These are phyloP conservation scores for Suillus brevipes DNA, from an alignment of 768 basidiomycete species.

Conservation along the genomic window DNA sequence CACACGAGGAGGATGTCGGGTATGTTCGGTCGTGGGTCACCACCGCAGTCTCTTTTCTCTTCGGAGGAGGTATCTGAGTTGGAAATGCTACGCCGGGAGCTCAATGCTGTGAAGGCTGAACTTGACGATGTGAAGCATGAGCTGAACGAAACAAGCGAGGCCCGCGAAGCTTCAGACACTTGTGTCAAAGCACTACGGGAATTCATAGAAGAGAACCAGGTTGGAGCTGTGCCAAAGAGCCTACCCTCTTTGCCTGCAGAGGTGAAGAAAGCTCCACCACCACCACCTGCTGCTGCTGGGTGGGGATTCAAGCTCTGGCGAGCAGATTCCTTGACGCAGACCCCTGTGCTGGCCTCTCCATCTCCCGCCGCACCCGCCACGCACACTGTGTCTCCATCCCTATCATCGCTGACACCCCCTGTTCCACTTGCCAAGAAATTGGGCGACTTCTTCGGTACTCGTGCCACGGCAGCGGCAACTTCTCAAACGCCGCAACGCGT, in stretches of 20 bases:
- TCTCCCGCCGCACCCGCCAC: slow-evolving; percentile 9
- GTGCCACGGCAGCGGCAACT: slow-evolving; percentile 41
- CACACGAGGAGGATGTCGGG: slow-evolving; percentile 48
- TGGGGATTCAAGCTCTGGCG: slow-evolving; percentile 79
- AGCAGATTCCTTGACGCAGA: slow-evolving; percentile 36
- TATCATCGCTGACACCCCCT: slow-evolving; percentile 27
- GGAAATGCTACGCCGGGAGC: slow-evolving; percentile 60
- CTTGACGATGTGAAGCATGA: slow-evolving; percentile 67
- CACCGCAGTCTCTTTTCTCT: slow-evolving; percentile 39
- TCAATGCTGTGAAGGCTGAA: slow-evolving; percentile 54
- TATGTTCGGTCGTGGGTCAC: slow-evolving; percentile 52
- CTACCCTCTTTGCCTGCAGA: slow-evolving; percentile 29
- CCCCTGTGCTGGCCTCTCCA: slow-evolving; percentile 23
- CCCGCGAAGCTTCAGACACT: slow-evolving; percentile 81
- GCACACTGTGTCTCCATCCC: slow-evolving; percentile 21
- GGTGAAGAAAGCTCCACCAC: slow-evolving; percentile 26
- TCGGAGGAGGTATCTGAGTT: slow-evolving; percentile 43
- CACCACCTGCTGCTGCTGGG: slow-evolving; percentile 38
- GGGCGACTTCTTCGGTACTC: slow-evolving; percentile 67
- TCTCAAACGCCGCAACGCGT: slow-evolving; percentile 24
- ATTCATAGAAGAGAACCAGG: slow-evolving; percentile 75
- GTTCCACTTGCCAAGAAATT: slow-evolving; percentile 64
- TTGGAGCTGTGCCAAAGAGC: slow-evolving; percentile 42
- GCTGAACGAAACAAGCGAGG: slow-evolving; percentile 77
- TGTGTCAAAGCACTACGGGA: slow-evolving; percentile 81